These are phyloP conservation scores for Bombardia bombarda DNA, from an alignment of 495 filamentous ascomycete genomes.

Conservation along the genomic window DNA sequence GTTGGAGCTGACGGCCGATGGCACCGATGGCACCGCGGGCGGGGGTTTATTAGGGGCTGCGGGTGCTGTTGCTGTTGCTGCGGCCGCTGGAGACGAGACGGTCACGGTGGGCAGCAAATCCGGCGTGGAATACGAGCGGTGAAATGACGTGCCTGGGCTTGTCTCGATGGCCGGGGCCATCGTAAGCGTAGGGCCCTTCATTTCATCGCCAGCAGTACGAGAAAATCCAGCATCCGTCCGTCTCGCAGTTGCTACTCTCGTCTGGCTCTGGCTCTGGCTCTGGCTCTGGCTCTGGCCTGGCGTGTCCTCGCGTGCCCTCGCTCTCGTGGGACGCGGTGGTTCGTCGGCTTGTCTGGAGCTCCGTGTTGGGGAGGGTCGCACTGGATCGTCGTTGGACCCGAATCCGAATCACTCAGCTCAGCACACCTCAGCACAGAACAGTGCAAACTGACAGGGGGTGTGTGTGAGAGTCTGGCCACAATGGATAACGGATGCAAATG, in stretches of 20 bases:
- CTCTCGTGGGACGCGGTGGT: conserved; percentile 6
- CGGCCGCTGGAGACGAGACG: too few relatives aligned
- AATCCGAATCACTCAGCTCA: not conserved
- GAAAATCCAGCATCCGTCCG: not conserved
- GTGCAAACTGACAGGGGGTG: conserved; percentile 5
- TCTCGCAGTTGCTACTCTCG: not conserved
- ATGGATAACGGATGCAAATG: too few relatives aligned
- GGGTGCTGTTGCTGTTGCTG: not conserved
- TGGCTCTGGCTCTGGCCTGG: not conserved
- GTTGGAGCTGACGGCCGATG: conserved; percentile 11
- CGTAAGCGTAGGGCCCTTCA: conserved; percentile 35
- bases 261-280: not conserved
- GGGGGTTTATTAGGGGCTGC: too few relatives aligned
- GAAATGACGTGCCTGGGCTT: conserved; percentile 22
- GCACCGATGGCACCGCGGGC: conserved; percentile 2
- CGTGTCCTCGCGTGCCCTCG: not conserved
- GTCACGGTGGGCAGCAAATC: conserved; percentile 21
- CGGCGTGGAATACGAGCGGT: conserved; percentile 27
- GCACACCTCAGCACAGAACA: conserved; percentile 1
- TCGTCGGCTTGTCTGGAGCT: conserved; percentile 6
- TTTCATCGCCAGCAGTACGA: conserved; percentile 31
- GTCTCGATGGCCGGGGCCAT: conserved; percentile 34
- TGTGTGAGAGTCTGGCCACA: not conserved
- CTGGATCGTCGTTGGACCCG: too few relatives aligned
- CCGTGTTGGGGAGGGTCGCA: not conserved